These are phyloP conservation scores for Melampsora americana DNA, from an alignment of 1,284 basidiomycete genomes.

Conservation along the genomic window DNA sequence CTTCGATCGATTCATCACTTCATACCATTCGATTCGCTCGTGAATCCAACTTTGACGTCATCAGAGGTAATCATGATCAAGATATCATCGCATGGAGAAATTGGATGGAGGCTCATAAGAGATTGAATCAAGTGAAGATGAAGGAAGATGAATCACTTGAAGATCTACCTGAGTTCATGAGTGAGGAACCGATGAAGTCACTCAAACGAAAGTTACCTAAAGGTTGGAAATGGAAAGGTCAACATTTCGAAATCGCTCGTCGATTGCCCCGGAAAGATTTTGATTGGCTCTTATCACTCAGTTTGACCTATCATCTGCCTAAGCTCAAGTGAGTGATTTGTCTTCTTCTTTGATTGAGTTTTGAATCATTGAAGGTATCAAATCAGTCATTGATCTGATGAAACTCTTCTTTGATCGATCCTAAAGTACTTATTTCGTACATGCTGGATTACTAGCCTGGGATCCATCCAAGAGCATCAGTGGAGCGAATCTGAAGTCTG, in stretches of 20 bases:
- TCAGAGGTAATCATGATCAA: conserved; percentile 42
- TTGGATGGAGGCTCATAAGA: conserved; percentile 20
- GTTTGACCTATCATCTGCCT: conserved; percentile 29
- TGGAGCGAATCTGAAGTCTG: not conserved
- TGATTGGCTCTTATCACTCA: conserved; percentile 20
- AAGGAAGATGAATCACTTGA: conserved; percentile 2
- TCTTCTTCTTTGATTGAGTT: not conserved
- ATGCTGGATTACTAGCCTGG: conserved; percentile 43
- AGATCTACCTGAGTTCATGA: conserved; percentile 13
- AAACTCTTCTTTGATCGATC: not conserved
- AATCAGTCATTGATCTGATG: too few species aligned
- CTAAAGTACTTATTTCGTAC: conserved; percentile 35
- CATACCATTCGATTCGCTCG: conserved; percentile 27
- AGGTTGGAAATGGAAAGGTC: conserved; percentile 35
- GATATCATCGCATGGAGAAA: conserved; percentile 44
- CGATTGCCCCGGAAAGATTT: conserved; percentile 26
- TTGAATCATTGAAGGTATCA: conserved; percentile 5
- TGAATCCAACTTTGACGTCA: conserved; percentile 14
- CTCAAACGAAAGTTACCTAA: conserved; percentile 38
- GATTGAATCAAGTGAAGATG: not conserved
- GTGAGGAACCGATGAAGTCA: not conserved
- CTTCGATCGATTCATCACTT: conserved; percentile 28
- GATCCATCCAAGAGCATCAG: not conserved
- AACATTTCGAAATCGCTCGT: conserved; percentile 42
- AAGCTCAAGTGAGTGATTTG: conserved; percentile 10